These are phyloP conservation scores for Leccinum disarticulatum DNA, from an alignment of 768 basidiomycete species.

Conservation along the genomic window DNA sequence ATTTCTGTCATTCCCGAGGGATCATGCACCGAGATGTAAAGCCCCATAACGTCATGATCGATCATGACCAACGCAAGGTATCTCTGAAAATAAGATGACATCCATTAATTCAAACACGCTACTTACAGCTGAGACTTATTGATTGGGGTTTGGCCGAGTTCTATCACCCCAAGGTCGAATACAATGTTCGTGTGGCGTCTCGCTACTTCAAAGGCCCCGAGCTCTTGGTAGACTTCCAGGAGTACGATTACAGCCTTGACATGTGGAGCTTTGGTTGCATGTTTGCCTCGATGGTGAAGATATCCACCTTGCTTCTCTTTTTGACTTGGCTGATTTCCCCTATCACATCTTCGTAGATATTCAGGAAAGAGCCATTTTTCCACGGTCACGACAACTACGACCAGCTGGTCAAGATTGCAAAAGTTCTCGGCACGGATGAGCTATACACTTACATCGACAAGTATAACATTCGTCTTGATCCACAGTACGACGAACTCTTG, in stretches of 20 bases:
- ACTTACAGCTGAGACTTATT: conserved; percentile 80
- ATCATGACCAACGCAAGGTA: conserved; percentile 94
- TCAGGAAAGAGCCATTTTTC: conserved; percentile 99
- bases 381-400: conserved; percentile 99
- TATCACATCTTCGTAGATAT: conserved; percentile 60
- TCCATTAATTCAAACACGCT: conserved; percentile 13
- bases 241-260: conserved; percentile 96
- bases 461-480: conserved; percentile 92
- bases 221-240: conserved; percentile 94
- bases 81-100: conserved; percentile 18
- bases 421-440: conserved; percentile 96
- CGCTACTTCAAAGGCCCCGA: conserved; percentile 99
- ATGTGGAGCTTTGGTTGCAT: conserved; percentile 99
- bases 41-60: conserved; percentile 99
- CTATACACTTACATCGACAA: conserved; percentile 90
- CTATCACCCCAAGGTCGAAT: conserved; percentile 96
- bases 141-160: conserved; percentile 99
- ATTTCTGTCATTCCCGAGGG: conserved; percentile 97
- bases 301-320: background rate
- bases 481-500: conserved; percentile 94
- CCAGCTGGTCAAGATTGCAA: conserved; percentile 96
- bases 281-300: conserved; percentile 94
- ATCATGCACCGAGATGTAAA: conserved; percentile 99
- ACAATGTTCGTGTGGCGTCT: conserved; percentile 96
- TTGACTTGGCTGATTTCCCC: background rate